Percentiles rank a stretch among this genome's conserved stretches.
phyloP scores from a whole-genome alignment of 73 alveolate genomes.

The Paramecium sexaurelia region DNA sequence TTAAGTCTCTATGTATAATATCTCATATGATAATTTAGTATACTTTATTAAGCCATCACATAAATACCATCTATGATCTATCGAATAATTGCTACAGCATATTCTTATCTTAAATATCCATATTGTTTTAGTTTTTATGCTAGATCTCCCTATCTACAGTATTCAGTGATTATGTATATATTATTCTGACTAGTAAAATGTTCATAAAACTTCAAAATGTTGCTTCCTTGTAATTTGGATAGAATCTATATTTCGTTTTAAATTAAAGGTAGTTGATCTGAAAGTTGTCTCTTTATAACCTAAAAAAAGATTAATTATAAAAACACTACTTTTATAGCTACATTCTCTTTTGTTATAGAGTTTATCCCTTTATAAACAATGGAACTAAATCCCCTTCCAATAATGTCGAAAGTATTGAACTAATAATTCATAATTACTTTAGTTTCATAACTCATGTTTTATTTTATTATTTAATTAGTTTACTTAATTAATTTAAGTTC shows the following conservation, averaged over 20 bases:
- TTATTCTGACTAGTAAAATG: slow-evolving; percentile 37
- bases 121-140: slow-evolving; percentile 3
- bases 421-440: slow-evolving; percentile 53
- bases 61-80: slow-evolving; percentile 52
- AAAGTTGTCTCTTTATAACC: slow-evolving; percentile 47
- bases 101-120: neutral
- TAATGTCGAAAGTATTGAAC: slow-evolving; percentile 42
- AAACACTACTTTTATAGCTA: slow-evolving; percentile 53
- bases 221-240: neutral
- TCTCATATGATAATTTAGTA: neutral
- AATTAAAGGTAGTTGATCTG: neutral
- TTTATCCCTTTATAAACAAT: slow-evolving; percentile 53
- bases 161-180: slow-evolving; percentile 64
- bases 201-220: slow-evolving; percentile 48
- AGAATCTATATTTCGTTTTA: slow-evolving; percentile 44
- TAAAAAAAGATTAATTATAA: neutral
- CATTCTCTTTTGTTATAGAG: slow-evolving; percentile 35
- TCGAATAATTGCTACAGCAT: slow-evolving; percentile 15
- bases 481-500: neutral
- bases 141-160: slow-evolving; percentile 66
- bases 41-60: slow-evolving; percentile 50
- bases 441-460: slow-evolving; percentile 29
- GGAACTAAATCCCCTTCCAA: slow-evolving; percentile 63
- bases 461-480: neutral
- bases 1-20: slow-evolving; percentile 72